phyloP scores from a whole-genome alignment of 768 basidiomycete genomes.

The Suillus lakei region DNA sequence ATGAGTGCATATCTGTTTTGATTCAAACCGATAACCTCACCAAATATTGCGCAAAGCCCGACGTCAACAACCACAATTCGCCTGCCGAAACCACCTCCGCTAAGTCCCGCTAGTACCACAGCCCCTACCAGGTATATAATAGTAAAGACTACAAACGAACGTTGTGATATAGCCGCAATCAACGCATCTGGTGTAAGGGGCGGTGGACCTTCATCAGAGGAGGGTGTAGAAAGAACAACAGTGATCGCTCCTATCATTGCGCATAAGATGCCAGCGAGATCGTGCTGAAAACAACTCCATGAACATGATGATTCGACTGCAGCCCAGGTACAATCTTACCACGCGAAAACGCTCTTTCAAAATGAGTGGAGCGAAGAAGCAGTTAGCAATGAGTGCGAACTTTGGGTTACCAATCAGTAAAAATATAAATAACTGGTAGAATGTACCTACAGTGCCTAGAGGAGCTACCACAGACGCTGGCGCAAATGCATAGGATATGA shows the following conservation, averaged over 20 bases:
- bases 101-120: conserved; percentile 65
- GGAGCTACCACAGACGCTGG: conserved; percentile 95
- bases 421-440: background rate
- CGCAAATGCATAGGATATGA: conserved; percentile 87
- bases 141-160: conserved; percentile 78
- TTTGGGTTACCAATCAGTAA: conserved; percentile 31
- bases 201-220: conserved; percentile 60
- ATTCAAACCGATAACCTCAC: conserved; percentile 39
- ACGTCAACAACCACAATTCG: conserved; percentile 84
- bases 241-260: conserved; percentile 90
- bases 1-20: conserved; percentile 7
- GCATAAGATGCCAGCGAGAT: conserved; percentile 77
- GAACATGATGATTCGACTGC: conserved; percentile 19
- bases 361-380: conserved; percentile 88
- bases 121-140: conserved; percentile 62
- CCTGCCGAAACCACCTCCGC: conserved; percentile 64
- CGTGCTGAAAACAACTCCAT: conserved; percentile 51
- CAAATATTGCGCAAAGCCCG: conserved; percentile 85
- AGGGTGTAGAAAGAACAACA: conserved; percentile 83
- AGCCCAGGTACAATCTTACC: conserved; percentile 42
- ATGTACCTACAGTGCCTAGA: conserved; percentile 79
- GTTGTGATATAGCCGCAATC: conserved; percentile 68
- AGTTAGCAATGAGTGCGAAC: conserved; percentile 96
- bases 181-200: conserved; percentile 70
- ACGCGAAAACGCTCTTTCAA: conserved; percentile 83